phyloP scores from a whole-genome alignment of 352 stramenopile genomes.

The Paralagenidium karlingii region DNA sequence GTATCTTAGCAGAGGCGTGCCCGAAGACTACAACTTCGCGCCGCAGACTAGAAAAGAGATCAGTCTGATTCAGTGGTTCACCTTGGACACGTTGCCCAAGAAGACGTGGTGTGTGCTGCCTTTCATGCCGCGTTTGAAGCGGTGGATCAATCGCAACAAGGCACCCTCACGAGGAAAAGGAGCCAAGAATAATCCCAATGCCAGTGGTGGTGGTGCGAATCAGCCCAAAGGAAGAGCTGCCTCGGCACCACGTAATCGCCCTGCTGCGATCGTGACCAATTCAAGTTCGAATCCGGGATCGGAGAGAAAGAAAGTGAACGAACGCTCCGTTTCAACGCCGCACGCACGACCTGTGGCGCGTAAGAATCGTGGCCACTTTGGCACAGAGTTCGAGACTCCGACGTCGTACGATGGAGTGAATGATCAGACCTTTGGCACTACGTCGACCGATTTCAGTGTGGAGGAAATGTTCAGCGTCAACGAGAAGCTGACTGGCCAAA shows the following conservation, averaged over 20 bases:
- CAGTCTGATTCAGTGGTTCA: constrained; percentile 86
- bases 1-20: constrained; percentile 86
- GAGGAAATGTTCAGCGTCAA: constrained; percentile 95
- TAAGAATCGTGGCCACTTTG: constrained; percentile 57
- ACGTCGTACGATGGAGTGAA: constrained; percentile 84
- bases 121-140: constrained; percentile 82
- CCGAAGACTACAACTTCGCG: constrained; percentile 86
- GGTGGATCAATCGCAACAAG: constrained; percentile 84
- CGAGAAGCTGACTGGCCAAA: constrained; percentile 82
- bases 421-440: constrained; percentile 74
- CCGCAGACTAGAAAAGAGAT: constrained; percentile 94
- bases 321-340: constrained; percentile 64
- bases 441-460: constrained; percentile 72
- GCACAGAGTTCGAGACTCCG: constrained; percentile 62
- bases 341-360: constrained; percentile 22
- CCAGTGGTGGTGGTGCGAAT: constrained; percentile 19
- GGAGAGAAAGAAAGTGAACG: constrained; percentile 27
- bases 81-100: constrained; percentile 83
- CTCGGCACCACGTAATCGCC: constrained; percentile 67
- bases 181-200: constrained; percentile 27
- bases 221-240: constrained; percentile 36
- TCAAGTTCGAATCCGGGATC: constrained; percentile 6
- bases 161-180: constrained; percentile 3
- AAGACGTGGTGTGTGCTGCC: constrained; percentile 91
- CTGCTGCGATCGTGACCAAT: constrained; percentile 18